Conservation (phyloP, 805 yeast genomes). For the Candida piceae region DNA sequence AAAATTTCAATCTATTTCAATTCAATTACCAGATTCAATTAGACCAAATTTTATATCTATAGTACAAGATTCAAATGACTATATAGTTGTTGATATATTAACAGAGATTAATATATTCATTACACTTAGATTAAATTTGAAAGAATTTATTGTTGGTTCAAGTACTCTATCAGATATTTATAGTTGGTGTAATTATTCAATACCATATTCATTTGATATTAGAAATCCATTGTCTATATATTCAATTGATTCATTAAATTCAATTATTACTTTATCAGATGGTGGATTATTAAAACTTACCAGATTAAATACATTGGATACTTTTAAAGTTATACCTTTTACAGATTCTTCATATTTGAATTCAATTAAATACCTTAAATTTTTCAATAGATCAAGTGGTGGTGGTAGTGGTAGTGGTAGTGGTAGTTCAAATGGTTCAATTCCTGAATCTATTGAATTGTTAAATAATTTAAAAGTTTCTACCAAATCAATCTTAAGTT, state of each 20-base stretch:
- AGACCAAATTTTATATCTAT: conserved; percentile 34
- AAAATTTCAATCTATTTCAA: conserved; percentile 32
- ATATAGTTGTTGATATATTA: conserved; percentile 48
- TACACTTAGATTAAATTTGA: conserved; percentile 40
- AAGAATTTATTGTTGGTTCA: conserved; percentile 35
- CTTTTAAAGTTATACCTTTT: conserved; percentile 34
- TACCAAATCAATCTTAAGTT: conserved; percentile 19
- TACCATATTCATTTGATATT: conserved; percentile 60
- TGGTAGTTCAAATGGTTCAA: too few relatives aligned
- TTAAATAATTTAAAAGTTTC: conserved; percentile 19
- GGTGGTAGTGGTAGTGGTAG: too few relatives aligned
- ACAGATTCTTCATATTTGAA: conserved; percentile 46
- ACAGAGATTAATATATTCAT: conserved; percentile 48
- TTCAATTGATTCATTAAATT: conserved; percentile 38
- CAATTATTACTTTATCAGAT: conserved; percentile 62
- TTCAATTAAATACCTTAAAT: conserved; percentile 26
- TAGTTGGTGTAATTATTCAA: conserved; percentile 64
- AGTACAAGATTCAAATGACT: conserved; percentile 22
- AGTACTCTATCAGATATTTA: conserved; percentile 25
- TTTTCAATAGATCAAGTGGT: conserved; percentile 22
- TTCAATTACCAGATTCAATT: conserved; percentile 36
- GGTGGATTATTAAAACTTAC: conserved; percentile 67
- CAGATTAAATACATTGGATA: conserved; percentile 22
- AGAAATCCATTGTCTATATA: conserved; percentile 51
- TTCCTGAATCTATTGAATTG: conserved; percentile 16